Base-by-base conservation (phyloP, 2,329 filamentous ascomycete species). In the Calycina herbarum region DNA sequence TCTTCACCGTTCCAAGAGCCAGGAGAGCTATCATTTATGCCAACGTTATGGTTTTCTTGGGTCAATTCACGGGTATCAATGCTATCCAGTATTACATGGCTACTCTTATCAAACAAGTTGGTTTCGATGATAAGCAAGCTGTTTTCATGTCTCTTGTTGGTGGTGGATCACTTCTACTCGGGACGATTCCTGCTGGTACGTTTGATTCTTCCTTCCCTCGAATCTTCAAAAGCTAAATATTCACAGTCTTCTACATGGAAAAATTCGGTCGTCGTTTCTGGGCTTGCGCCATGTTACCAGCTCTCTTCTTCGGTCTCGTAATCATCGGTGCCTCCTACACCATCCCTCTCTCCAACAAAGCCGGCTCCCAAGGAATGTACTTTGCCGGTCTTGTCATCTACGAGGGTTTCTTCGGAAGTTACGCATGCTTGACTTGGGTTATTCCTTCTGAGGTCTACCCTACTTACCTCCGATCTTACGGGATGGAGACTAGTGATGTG, bases 71-170 rank as follows among this genome's bases (percentile, higher is more conserved):
- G 0, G 89, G 89, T 63, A 86, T 90, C 59, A 90, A 90, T 67
- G 86, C 86, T 0, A 86, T 90, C 64, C 85, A 89, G 83, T 92
- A 92, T 77, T 91, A 90, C 78, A 90, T 92, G 88, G 82, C 81
- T 0, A 82, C 86, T 0, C 78, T 92, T 6, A 90, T 92, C 87
- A 78, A 78, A 60, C 83, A 88, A 72, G 87, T 92, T 56, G 89
- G 89, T 13, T 92, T 92, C 76, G 76, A 87, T 71, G 77, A 83
- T 7, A 82, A 85, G 65, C 76, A 88, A 60, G 78, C 86, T 17
- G 90, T 88, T 66, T 92, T 91, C 81, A 92, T 92, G 89, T 91
- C 89, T 0, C 82, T 91, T 0, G 89, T 92, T 15, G 89, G 89
- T 2, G 89, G 89, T 31, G 89, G 87, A 3, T 79, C 88, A 0